Evolutionary conservation across 2,329 filamentous ascomycete species (phyloP), one percentile per base, ranked within the genome.

Genomic region (Paecilomyces sp.): DNA sequence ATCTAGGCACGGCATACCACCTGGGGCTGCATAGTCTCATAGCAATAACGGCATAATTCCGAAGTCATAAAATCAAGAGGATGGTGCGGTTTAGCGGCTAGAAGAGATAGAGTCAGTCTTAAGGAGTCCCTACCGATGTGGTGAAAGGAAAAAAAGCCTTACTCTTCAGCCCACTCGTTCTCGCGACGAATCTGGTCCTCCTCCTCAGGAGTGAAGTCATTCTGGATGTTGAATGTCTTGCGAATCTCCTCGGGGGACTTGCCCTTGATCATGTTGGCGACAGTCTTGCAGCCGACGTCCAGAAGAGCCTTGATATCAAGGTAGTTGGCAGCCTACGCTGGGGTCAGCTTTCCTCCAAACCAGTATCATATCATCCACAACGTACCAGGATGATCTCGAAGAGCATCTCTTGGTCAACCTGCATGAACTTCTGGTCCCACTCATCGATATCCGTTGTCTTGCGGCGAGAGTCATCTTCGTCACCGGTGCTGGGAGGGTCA

Each of bases 381-480:
- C 88, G 61, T 84, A 94, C 91, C 28, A 99, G 84, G 68, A 99
- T 99, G 72, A 99, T 97, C 81, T 99, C 94, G 67, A 99, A 99
- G 1, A 99, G 85, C 94, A 99, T 97, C 79, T 99, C 94, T 74
- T 99, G 94, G 75, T 99, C 94, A 18, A 99, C 94, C 79, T 97
- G 93, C 94, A 99, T 97, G 78, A 97, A 99, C 80, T 99, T 99
- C 78, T 97, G 93, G 70, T 99, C 94, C 94, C 94, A 99, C 79
- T 99, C 94, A 61, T 97, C 94, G 66, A 99, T 99, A 70, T 99
- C 94, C 54, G 94, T 97, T 1, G 92, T 96, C 86, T 96, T 97
- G 84, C 97, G 97, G 68, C 94, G 91, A 56, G 88, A 92, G 70
- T 97, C 93, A 63, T 89, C 89, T 69, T 99, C 94, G 63, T 97